Evolutionary conservation across 306 rosid species (phyloP).

Genomic region (Vicia sativa): DNA sequence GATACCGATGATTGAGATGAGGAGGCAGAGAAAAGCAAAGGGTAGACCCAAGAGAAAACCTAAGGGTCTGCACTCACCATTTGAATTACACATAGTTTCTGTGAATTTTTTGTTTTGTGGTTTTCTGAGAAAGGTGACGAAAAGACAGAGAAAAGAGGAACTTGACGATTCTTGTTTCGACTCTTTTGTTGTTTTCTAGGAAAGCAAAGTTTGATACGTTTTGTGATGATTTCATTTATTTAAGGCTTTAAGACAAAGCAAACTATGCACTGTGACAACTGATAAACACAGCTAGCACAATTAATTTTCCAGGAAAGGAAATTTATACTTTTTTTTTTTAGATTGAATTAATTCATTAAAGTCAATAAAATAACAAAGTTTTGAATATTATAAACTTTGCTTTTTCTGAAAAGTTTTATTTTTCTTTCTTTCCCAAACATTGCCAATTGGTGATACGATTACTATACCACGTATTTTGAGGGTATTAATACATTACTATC

Average conservation of each 20-base stretch:
- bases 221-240: constrained; percentile 6
- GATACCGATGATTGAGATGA: constrained; percentile 74
- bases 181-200: constrained; percentile 17
- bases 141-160: no score
- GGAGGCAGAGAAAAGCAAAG: constrained; percentile 70
- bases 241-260: constrained; percentile 23
- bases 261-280: not conserved
- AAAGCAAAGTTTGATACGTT: constrained; percentile 29
- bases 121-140: not conserved
- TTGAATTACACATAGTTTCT: constrained; percentile 58
- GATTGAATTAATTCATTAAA: not conserved
- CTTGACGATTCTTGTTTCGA: not conserved
- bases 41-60: constrained; percentile 93
- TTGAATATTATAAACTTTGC: not conserved
- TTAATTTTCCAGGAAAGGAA: constrained; percentile 1
- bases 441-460: not conserved
- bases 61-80: constrained; percentile 90
- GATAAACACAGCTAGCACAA: not conserved
- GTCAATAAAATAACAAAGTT: not conserved
- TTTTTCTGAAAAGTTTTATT: not conserved
- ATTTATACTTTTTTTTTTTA: not conserved
- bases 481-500: no score
- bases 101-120: not conserved
- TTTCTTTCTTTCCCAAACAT: not conserved
- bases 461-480: not conserved